Base-by-base conservation (phyloP, 345 rosid species). In the Garcia nutans region DNA sequence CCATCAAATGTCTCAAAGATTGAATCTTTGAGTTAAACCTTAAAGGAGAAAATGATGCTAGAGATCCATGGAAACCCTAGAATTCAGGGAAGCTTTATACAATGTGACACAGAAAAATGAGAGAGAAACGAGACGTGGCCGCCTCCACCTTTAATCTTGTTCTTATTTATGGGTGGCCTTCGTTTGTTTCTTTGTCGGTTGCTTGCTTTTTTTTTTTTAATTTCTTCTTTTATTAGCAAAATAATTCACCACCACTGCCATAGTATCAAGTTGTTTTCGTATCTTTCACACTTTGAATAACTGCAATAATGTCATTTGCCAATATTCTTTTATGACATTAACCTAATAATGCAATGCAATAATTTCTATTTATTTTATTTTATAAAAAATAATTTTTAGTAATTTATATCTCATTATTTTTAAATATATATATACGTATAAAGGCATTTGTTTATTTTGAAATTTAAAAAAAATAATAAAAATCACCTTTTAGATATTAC, bases 21-120 rank as follows among this genome's bases (percentile, higher is more conserved):
- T 16, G 24, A 77, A 63, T 50, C 58, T 68, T 66, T 57, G 50
- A 41, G 44, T 23, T n/a, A 66, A 8, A 5, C 13, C 45, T 26
- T 26, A 37, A 23, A 68, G 45, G 67, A n/a, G 8, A 10, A 44
- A 47, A 57, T 37, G 61, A 45, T 33, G 58, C 81, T 60, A 79
- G 62, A 77, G 82, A 74, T 72, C 76, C 88, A 81, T 83, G 69
- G 74, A 80, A 86, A 77, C 86, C 85, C 87, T 79, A 76, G 74
- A 76, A 76, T 79, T 78, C 74, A 79, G 86, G 59, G 81, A 52
- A 60, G 72, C 64, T 71, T 71, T 13, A 59, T 13, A 59, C 42
- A 24, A 26, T 67, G 68, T 63, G 70, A 77, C 65, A 69, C 60
- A 64, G 65, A 71, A 56, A 23, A 37, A 55, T 2, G 3, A 24